phyloP scores from a whole-genome alignment of 495 filamentous ascomycete genomes.

The Poronia punctata region DNA sequence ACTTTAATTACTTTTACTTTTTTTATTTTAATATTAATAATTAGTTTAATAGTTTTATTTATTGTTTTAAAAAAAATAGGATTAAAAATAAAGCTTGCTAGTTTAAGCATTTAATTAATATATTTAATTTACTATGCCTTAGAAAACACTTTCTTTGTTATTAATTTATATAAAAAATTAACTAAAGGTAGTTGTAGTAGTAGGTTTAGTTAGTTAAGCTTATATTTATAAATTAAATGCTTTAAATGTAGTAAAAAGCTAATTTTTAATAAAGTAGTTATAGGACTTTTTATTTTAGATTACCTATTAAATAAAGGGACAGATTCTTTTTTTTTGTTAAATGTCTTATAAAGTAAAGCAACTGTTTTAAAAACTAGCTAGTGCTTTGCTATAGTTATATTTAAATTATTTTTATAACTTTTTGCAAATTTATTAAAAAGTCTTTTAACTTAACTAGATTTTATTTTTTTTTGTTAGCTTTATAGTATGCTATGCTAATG shows the following conservation, averaged over 20 bases:
- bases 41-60: constrained; percentile 1
- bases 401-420: too few relatives aligned
- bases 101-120: not conserved
- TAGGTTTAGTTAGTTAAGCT: not conserved
- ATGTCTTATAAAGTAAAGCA: too few relatives aligned
- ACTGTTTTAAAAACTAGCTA: too few relatives aligned
- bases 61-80: not conserved
- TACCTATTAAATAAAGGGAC: not conserved
- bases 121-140: not conserved
- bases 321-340: not conserved
- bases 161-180: not conserved
- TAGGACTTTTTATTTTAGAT: not conserved
- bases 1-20: too few relatives aligned
- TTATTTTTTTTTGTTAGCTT: too few relatives aligned
- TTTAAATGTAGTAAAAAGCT: not conserved
- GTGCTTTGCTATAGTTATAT: too few relatives aligned
- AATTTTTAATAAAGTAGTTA: not conserved
- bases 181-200: not conserved
- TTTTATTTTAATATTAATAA: not conserved
- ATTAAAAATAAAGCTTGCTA: not conserved
- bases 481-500: too few relatives aligned
- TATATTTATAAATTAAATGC: not conserved
- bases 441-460: too few relatives aligned
- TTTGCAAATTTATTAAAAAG: too few relatives aligned
- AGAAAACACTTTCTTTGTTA: not conserved